These are phyloP conservation scores for Monilinia fructigena DNA, from an alignment of 2,329 filamentous ascomycete species.

Conservation along the genomic window DNA sequence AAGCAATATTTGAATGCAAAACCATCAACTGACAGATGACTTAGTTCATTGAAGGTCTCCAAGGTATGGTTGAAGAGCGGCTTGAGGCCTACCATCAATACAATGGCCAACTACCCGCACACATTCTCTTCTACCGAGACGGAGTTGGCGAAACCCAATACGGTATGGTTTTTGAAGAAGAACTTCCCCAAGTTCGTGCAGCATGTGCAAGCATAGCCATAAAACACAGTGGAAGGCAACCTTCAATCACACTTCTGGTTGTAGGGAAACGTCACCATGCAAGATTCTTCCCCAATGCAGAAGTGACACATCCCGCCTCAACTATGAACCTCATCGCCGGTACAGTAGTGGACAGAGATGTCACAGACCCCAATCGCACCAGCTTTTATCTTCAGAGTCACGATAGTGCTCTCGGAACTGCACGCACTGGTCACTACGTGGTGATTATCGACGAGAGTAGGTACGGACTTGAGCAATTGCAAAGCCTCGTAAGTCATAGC, in stretches of 20 bases:
- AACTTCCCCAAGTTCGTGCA: conserved; percentile 37
- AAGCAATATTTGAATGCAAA: neutral
- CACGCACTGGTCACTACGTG: conserved; percentile 43
- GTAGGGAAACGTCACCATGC: conserved; percentile 15
- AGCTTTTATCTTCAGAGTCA: conserved; percentile 17
- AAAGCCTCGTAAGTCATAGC: no score
- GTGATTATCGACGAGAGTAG: conserved; percentile 64
- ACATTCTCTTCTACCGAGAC: conserved; percentile 41
- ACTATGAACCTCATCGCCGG: neutral
- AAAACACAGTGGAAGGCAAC: neutral
- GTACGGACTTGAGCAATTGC: conserved; percentile 4
- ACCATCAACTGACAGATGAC: neutral
- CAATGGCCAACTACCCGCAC: conserved; percentile 44
- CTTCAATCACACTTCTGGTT: neutral
- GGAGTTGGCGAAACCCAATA: conserved; percentile 42
- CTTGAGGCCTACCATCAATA: conserved; percentile 32
- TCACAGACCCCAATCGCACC: neutral
- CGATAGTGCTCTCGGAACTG: conserved; percentile 5
- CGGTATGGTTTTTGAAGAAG: conserved; percentile 33
- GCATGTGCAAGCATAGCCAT: conserved; percentile 11
- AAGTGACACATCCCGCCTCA: neutral
- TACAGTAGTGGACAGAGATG: neutral
- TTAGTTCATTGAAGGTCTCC: conserved; percentile 42
- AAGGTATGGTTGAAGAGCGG: conserved; percentile 26
- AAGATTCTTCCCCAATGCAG: conserved; percentile 1